Evolutionary conservation across 2,329 filamentous ascomycete genomes (phyloP), one percentile per base, ranked within the genome.

Genomic region (Fusarium sp.): DNA sequence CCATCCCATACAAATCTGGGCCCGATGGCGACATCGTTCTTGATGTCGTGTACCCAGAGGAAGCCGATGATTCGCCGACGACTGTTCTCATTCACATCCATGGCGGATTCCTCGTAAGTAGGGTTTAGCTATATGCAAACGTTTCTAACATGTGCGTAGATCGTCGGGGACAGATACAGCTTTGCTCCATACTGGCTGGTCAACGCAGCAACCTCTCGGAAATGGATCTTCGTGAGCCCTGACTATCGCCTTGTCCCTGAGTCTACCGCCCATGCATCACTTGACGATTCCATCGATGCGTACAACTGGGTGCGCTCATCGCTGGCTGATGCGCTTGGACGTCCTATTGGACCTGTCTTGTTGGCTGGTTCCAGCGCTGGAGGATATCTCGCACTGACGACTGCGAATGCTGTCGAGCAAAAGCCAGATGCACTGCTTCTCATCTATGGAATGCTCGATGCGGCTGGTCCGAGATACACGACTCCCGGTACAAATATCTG

Each of bases 191-290:
- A 66, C 44, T 77, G 75, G 75, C 69, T 75, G 6, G 24, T 77
- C 30, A 67, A 78, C 20, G 69, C 66, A 3, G 66, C 54, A 6
- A 60, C 53, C 13, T 61, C 72, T 38, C 69, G 75, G 13, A 77
- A 67, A 61, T 77, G 75, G 75, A 67, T 76, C 30, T 77, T 77
- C 7, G 72, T 77, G 1, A 75, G 66, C 3, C 75, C 75, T 4
- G 75, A 77, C 35, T 77, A 77, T 24, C 75, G 75, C 1, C 58
- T 77, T 26, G 38, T 77, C 4, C 75, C 75, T 5, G 75, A 77
- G 8, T 69, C 72, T 5, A 75, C 72, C 0, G 75, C 75, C 8
- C 75, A 77, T 10, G 51, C 47, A 42, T 55, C 75, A 1, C 39
- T 77, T 0, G 69, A 76, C 1, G 75, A 77, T 11, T 69, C 66